Conservation (phyloP, 441 rosid species). For the Erodium trifolium region DNA sequence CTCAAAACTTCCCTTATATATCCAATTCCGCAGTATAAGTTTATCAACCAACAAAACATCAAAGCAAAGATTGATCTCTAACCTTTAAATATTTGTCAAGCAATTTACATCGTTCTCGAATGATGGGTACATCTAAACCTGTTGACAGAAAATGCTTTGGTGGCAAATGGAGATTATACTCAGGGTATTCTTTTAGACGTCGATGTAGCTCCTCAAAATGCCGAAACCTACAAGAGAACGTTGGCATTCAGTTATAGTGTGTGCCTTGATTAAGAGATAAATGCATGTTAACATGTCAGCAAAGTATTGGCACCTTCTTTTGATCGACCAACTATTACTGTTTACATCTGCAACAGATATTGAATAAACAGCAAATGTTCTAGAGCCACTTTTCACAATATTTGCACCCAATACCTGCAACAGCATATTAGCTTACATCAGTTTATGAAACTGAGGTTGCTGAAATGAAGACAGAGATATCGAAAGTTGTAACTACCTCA, state of each 20-base stretch:
- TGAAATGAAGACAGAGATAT: slow-evolving; percentile 16
- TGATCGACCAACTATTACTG: slow-evolving; percentile 90
- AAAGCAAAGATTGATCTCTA: slow-evolving; percentile 16
- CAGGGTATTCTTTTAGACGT: slow-evolving; percentile 83
- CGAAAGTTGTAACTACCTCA: slow-evolving; percentile 48
- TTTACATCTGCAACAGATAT: slow-evolving; percentile 81
- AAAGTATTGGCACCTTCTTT: slow-evolving; percentile 66
- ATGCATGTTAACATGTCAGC: slow-evolving; percentile 9
- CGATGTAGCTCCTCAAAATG: slow-evolving; percentile 99
- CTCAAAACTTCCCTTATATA: neutral
- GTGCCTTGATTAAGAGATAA: neutral
- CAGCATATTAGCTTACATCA: slow-evolving; percentile 22
- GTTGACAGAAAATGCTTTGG: slow-evolving; percentile 97
- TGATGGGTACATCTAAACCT: slow-evolving; percentile 73
- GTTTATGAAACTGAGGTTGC: slow-evolving; percentile 18
- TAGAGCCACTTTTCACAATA: slow-evolving; percentile 87
- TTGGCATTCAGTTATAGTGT: slow-evolving; percentile 15
- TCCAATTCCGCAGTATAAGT: slow-evolving; percentile 3
- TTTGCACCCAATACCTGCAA: slow-evolving; percentile 96
- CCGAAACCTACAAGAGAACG: slow-evolving; percentile 55
- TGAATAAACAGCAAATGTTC: slow-evolving; percentile 89
- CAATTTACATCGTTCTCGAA: slow-evolving; percentile 83
- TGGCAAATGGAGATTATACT: slow-evolving; percentile 89
- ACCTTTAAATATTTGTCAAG: slow-evolving; percentile 92
- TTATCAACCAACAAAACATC: neutral